A percentile compares a stretch with the other conserved stretches of the same genome.
Conservation (phyloP, 257 asterid genomes). For the Primulina huaijiensis region DNA sequence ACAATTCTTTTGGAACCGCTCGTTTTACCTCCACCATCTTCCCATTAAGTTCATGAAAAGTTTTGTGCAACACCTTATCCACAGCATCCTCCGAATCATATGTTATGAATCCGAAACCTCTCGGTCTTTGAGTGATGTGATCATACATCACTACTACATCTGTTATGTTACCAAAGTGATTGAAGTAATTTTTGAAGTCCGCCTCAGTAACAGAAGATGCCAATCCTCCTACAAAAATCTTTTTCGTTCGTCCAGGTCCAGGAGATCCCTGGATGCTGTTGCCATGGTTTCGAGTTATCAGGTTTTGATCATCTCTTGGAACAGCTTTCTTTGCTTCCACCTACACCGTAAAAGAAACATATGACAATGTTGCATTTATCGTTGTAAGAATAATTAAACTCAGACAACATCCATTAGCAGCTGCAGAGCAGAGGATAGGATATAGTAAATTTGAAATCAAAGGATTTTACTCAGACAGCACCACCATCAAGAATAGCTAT, state of each 20-base stretch:
- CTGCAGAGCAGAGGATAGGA: slow-evolving; percentile 1
- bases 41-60: slow-evolving; percentile 73
- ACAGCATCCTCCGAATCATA: slow-evolving; percentile 84
- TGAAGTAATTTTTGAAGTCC: slow-evolving; percentile 70
- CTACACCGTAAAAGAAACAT: slow-evolving; percentile 34
- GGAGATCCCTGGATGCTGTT: slow-evolving; percentile 75
- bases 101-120: slow-evolving; percentile 79
- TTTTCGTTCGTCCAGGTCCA: slow-evolving; percentile 69
- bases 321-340: slow-evolving; percentile 92
- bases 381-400: slow-evolving; percentile 3
- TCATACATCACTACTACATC: slow-evolving; percentile 85
- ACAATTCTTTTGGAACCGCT: slow-evolving; percentile 76
- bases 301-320: slow-evolving; percentile 72
- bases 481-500: neutral
- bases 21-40: slow-evolving; percentile 82
- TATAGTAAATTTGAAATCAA: neutral
- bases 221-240: slow-evolving; percentile 89
- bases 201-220: slow-evolving; percentile 76
- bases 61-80: slow-evolving; percentile 65
- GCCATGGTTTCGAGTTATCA: slow-evolving; percentile 49
- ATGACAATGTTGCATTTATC: neutral
- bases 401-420: neutral
- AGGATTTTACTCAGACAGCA: slow-evolving; percentile 6
- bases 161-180: slow-evolving; percentile 67
- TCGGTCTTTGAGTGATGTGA: slow-evolving; percentile 81